These are phyloP conservation scores for Chlorophyllum brunneum DNA, from an alignment of 768 basidiomycete species.

Conservation along the genomic window DNA sequence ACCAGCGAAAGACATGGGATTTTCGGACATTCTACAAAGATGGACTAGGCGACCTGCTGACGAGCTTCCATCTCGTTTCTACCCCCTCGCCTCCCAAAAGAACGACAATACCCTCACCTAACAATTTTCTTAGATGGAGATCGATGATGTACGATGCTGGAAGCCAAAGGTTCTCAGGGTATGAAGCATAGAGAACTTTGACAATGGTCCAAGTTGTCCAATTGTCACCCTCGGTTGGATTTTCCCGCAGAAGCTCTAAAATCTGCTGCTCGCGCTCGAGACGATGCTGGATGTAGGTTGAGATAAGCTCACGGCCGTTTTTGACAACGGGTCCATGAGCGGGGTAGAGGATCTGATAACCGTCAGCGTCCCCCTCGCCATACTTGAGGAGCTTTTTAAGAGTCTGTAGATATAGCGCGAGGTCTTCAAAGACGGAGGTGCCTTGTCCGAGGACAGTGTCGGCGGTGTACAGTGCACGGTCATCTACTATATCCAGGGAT, in stretches of 20 bases:
- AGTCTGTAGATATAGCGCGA: constrained; percentile 63
- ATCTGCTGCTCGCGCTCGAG: constrained; percentile 80
- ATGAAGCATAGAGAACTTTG: constrained; percentile 61
- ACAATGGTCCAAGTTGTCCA: constrained; percentile 72
- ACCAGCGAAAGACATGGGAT: background rate
- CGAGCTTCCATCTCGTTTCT: constrained; percentile 43
- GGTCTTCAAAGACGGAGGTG: constrained; percentile 85
- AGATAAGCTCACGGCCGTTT: constrained; percentile 58
- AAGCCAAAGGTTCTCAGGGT: constrained; percentile 67
- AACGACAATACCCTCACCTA: constrained; percentile 56
- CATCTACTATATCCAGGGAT: constrained; percentile 63
- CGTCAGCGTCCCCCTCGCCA: constrained; percentile 20
- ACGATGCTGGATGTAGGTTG: constrained; percentile 76
- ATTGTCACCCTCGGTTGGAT: constrained; percentile 24
- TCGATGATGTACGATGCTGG: constrained; percentile 68
- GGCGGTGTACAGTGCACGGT: constrained; percentile 80
- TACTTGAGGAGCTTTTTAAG: constrained; percentile 56
- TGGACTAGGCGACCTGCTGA: constrained; percentile 17
- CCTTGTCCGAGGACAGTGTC: constrained; percentile 92
- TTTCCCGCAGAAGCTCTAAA: constrained; percentile 40
- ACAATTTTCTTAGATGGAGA: constrained; percentile 72
- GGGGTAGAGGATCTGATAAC: constrained; percentile 66
- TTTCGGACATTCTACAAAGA: constrained; percentile 10
- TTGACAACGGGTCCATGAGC: constrained; percentile 81
- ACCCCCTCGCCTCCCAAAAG: constrained; percentile 48